Base-by-base conservation (phyloP, 441 rosid species). In the Croton setiger region DNA sequence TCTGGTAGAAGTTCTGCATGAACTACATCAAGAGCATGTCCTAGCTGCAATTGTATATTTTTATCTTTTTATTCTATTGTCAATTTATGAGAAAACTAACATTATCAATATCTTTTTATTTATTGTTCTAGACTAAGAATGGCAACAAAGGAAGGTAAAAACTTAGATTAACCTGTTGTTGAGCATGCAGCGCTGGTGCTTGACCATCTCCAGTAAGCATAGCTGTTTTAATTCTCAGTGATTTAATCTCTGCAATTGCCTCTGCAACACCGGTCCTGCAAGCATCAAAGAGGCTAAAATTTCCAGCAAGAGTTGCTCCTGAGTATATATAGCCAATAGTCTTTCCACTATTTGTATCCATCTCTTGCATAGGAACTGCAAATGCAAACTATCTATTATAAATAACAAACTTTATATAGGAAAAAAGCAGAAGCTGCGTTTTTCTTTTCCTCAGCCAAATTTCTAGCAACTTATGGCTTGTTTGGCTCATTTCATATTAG, bases 181-280 rank as follows among this genome's bases (percentile, higher is more conserved):
- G 96, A 20, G 87, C 88, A 61, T 85, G 79, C 79, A 80, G 73
- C 52, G 99, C 97, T 0, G 88, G 78, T 2, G 74, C 87, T 74
- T 84, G 79, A 75, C 80, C 80, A 76, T 95, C 99, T 71, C 99
- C 99, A 0, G 98, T 92, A 36, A 95, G 86, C 93, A 95, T 90
- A 9, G 85, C 94, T 3, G 91, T 78, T 78, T 74, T 88, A 52
- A 95, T 83, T 15, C 80, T 83, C 52, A 90, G 23, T 39, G 72
- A 78, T 62, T 87, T 88, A 10, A 95, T 86, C 45, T 87, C 80
- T 9, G 55, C 43, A 20, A 92, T 59, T 8, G 98, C 98, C 69
- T 87, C 89, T 45, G 69, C 66, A 23, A 73, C 97, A 35, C 99
- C 97, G 0, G 92, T 81, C 62, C 98, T 81, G 72, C 98, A 90